These are phyloP conservation scores for Botryosphaeria dothidea DNA, from an alignment of 2,329 filamentous ascomycete species.

Conservation along the genomic window DNA sequence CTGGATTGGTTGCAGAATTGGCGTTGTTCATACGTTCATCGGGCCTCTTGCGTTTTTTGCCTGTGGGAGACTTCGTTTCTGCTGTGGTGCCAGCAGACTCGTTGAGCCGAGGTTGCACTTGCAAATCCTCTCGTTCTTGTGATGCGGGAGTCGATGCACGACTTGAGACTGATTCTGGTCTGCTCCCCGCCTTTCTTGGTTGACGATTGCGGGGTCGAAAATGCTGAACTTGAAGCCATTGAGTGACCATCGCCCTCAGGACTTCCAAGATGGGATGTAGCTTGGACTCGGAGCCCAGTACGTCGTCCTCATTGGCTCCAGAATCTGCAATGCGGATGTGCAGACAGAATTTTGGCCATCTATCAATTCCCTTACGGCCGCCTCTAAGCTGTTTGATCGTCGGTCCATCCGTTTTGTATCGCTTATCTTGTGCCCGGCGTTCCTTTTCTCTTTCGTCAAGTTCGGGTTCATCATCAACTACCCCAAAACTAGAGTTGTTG, in stretches of 20 bases:
- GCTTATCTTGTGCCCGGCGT: conserved; percentile 38
- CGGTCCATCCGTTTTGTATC: conserved; percentile 50
- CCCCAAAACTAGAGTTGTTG: conserved; percentile 73
- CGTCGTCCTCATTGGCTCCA: conserved; percentile 28
- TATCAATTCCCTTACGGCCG: conserved; percentile 67
- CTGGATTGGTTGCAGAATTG: too few species aligned
- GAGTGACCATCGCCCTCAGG: conserved; percentile 65
- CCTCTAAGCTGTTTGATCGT: conserved; percentile 55
- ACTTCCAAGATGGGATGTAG: conserved; percentile 64
- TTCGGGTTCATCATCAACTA: conserved; percentile 49
- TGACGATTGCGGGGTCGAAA: conserved; percentile 57
- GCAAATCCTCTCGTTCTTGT: background rate
- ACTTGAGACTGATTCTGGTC: conserved; percentile 6
- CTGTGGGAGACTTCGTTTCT: background rate
- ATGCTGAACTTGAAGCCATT: conserved; percentile 74
- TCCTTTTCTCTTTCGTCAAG: conserved; percentile 40
- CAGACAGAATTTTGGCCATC: conserved; percentile 89
- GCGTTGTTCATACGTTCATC: background rate
- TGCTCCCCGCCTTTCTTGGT: background rate
- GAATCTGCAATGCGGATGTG: conserved; percentile 40
- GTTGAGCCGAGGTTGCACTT: background rate
- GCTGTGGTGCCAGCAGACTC: background rate
- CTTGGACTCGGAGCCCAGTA: conserved; percentile 28
- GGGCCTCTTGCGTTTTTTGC: conserved; percentile 29
- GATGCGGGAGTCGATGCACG: background rate